Evolutionary conservation across 73 alveolate species (phyloP), one percentile per base, ranked within the genome.

Genomic region (Tetrahymena borealis): DNA sequence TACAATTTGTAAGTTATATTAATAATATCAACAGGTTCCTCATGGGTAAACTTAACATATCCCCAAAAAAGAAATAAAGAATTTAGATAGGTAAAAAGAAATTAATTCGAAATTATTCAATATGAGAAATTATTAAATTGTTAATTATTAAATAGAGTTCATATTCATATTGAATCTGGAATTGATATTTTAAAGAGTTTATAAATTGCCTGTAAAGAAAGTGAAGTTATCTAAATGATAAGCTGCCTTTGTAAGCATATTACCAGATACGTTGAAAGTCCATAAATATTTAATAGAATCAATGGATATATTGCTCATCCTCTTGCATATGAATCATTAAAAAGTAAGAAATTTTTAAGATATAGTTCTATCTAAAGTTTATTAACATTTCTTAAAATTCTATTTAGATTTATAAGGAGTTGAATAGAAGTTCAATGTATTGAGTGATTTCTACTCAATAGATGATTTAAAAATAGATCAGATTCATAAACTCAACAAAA

Each of bases 381-480:
- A 39, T 39, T 32, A 85, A 40, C 40, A 39, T 91, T 32, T 39
- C 33, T 39, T 79, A 31, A 39, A 18, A 11, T 92, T 78, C 32
- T 6, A 35, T 39, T 36, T 32, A 93, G 91, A 32, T 85, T n/a
- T n/a, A 24, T 60, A 79, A 1, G 90, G 79, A 15, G 78, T 39
- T 16, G 78, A 85, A 85, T 39, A 39, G 8, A 37, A 79, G 31
- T 41, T 93, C 11, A 93, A 93, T 93, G 92, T 93, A 1, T 39
- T 39, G 39, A 85, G 93, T 39, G 95, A 93, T 79, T 93, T 93
- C 37, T 93, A 79, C 91, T 20, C 95, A 28, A 91, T 79, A 13
- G 95, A 93, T 40, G 95, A 93, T 85, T 93, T 79, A 35, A 15
- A 90, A 39, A 42, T 93, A 38, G 95, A 93, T 79, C 41, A 93